A percentile compares a stretch with the other conserved stretches of the same genome.
Conservation (phyloP, 305 asterid genomes). For the Fraxinus velutina region DNA sequence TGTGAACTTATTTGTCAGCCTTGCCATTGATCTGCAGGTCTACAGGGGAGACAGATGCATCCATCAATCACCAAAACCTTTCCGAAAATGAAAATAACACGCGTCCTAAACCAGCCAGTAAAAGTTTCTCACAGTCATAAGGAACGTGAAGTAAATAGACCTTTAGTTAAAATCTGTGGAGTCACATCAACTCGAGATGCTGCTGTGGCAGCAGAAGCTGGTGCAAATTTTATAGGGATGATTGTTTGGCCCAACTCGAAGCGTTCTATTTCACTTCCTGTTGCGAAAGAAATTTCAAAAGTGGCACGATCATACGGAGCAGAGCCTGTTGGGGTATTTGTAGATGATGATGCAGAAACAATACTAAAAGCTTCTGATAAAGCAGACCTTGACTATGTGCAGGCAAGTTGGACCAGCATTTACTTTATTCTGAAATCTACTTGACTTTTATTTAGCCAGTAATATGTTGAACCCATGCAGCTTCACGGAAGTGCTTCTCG, state of each 20-base stretch:
- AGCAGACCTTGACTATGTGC: slow-evolving; percentile 84
- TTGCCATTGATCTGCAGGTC: slow-evolving; percentile 35
- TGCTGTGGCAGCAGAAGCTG: slow-evolving; percentile 91
- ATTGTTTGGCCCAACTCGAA: slow-evolving; percentile 92
- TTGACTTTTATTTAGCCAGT: slow-evolving; percentile 14
- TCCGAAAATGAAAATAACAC: slow-evolving; percentile 27
- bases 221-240: slow-evolving; percentile 88
- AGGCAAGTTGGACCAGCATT: slow-evolving; percentile 39
- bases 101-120: slow-evolving; percentile 33
- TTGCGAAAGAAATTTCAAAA: slow-evolving; percentile 84
- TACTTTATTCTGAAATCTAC: slow-evolving; percentile 11
- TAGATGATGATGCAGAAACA: slow-evolving; percentile 75
- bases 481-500: slow-evolving; percentile 89
- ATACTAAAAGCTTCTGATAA: slow-evolving; percentile 62
- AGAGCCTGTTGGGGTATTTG: slow-evolving; percentile 89
- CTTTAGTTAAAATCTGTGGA: slow-evolving; percentile 92
- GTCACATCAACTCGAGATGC: slow-evolving; percentile 84
- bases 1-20: background rate
- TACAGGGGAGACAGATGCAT: slow-evolving; percentile 25
- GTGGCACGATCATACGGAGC: slow-evolving; percentile 72
- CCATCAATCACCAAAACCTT: slow-evolving; percentile 22
- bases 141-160: slow-evolving; percentile 35
- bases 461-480: slow-evolving; percentile 38
- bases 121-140: slow-evolving; percentile 27
- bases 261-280: slow-evolving; percentile 65